phyloP scores from a whole-genome alignment of 495 filamentous ascomycete species.

The Thermothielavioides terrestris region DNA sequence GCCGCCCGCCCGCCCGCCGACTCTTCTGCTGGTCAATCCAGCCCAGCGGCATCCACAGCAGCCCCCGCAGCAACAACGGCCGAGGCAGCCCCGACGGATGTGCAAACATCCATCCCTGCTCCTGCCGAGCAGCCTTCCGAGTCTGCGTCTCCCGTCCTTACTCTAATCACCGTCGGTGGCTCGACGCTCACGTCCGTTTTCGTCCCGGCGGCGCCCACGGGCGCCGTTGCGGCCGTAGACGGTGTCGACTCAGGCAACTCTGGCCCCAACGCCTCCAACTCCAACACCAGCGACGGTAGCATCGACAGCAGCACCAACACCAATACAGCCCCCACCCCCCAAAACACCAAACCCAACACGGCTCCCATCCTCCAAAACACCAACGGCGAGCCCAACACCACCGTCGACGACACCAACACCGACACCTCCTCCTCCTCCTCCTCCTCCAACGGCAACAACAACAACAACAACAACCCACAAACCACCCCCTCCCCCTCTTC shows the following conservation, averaged over 20 bases:
- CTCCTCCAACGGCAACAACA: neutral
- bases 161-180: slow-evolving; percentile 4
- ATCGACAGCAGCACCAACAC: neutral
- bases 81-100: neutral
- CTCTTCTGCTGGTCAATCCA: neutral
- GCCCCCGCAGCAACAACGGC: neutral
- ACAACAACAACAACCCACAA: neutral
- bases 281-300: neutral
- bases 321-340: neutral
- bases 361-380: neutral
- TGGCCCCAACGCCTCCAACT: neutral
- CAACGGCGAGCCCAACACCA: neutral
- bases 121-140: neutral
- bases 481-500: neutral
- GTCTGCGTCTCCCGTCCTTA: neutral
- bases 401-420: neutral
- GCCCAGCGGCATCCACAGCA: neutral
- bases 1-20: neutral
- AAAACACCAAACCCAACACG: neutral
- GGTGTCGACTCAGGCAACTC: neutral
- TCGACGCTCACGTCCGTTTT: slow-evolving; percentile 17
- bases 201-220: slow-evolving; percentile 8
- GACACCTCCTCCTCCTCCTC: too few species aligned
- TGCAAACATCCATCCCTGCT: neutral
- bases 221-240: slow-evolving; percentile 3